Evolutionary conservation across 1,284 basidiomycete species (phyloP).

Genomic region (Athelia sp.): DNA sequence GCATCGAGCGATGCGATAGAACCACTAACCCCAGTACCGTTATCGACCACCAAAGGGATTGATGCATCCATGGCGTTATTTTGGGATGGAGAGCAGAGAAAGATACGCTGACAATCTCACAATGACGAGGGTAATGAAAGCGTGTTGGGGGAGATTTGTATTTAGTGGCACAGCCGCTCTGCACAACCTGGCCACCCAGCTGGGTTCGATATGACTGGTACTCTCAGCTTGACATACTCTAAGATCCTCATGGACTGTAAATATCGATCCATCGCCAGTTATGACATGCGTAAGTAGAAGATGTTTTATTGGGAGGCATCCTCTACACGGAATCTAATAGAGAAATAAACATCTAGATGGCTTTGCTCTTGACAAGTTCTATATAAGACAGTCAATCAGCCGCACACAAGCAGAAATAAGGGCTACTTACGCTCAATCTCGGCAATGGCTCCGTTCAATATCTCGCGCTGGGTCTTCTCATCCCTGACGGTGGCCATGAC

Average conservation of each 20-base stretch:
- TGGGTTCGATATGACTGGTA: no score
- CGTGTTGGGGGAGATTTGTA: neutral
- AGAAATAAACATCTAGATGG: slow-evolving; percentile 39
- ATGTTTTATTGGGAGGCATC: neutral
- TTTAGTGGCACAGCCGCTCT: no score
- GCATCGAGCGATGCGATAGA: slow-evolving; percentile 6
- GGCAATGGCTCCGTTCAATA: slow-evolving; percentile 78
- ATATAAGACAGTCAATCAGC: no score
- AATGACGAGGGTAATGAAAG: neutral
- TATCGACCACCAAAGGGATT: slow-evolving; percentile 90
- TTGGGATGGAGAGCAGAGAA: neutral
- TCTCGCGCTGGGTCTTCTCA: slow-evolving; percentile 91
- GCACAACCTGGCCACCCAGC: no score
- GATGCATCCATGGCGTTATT: slow-evolving; percentile 49
- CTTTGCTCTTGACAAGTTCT: slow-evolving; percentile 71
- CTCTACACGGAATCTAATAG: neutral
- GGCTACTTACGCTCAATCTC: slow-evolving; percentile 87
- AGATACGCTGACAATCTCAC: neutral
- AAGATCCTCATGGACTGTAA: no score
- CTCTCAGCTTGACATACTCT: no score
- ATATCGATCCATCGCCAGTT: no score
- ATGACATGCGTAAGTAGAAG: no score
- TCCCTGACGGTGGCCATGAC: slow-evolving; percentile 82
- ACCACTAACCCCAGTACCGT: slow-evolving; percentile 89
- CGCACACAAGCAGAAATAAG: no score